phyloP scores from a whole-genome alignment of 306 rosid species.

The Castanea mollissima region DNA sequence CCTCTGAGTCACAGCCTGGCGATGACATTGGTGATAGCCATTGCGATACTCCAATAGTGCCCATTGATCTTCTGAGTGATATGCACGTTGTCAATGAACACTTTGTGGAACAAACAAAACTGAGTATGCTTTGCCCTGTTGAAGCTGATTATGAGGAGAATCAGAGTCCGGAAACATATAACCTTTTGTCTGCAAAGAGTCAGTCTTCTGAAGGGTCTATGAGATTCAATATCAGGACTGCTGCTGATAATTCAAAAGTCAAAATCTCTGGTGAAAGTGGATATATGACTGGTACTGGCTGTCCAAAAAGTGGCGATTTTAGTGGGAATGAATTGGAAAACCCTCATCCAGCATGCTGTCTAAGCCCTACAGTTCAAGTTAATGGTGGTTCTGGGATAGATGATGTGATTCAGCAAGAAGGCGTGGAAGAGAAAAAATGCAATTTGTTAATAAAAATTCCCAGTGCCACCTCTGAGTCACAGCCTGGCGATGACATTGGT shows the following conservation, averaged over 20 bases:
- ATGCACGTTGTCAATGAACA: background rate
- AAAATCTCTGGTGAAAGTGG: too few species aligned
- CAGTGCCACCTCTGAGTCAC: background rate
- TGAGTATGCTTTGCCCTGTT: background rate
- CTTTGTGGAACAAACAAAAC: constrained; percentile 2
- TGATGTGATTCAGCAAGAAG: background rate
- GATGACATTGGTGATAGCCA: background rate
- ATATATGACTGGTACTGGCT: too few species aligned
- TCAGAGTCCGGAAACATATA: background rate
- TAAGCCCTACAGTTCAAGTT: constrained; percentile 12
- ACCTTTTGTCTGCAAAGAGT: background rate
- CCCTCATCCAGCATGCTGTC: background rate
- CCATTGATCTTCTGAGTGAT: background rate
- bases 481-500: constrained; percentile 9
- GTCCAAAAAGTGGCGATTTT: background rate
- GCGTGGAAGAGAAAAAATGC: constrained; percentile 4
- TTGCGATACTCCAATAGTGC: constrained; percentile 1
- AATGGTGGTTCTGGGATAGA: constrained; percentile 1
- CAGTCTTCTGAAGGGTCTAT: constrained; percentile 6
- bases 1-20: background rate
- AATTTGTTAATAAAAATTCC: constrained; percentile 10
- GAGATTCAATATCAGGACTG: background rate
- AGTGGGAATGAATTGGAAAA: constrained; percentile 4
- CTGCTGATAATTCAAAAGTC: background rate
- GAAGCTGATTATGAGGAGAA: background rate